phyloP scores from a whole-genome alignment of 257 asterid genomes.

The Nicotiana benthamiana region DNA sequence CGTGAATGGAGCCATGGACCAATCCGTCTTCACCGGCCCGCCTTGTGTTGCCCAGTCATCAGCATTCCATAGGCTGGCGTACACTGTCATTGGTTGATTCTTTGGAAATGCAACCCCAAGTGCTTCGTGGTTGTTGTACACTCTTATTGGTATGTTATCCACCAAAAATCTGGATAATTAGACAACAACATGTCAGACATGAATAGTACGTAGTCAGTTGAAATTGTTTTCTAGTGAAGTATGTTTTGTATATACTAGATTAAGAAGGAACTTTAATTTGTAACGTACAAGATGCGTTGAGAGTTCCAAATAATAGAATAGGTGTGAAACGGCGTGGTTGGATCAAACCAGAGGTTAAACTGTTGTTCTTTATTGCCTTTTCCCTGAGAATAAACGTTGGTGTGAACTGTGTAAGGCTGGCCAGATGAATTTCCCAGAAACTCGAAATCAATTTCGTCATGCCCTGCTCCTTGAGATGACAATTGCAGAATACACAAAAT shows the following conservation, averaged over 20 bases:
- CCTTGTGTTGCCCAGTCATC: slow-evolving; percentile 41
- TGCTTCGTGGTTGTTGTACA: slow-evolving; percentile 32
- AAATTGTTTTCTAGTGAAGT: too few relatives aligned
- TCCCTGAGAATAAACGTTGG: slow-evolving; percentile 35
- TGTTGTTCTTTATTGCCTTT: slow-evolving; percentile 44
- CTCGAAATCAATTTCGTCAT: slow-evolving; percentile 41
- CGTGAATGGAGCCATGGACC: slow-evolving; percentile 35
- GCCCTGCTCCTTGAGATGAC: slow-evolving; percentile 32
- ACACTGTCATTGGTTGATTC: slow-evolving; percentile 25
- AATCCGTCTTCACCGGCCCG: slow-evolving; percentile 31
- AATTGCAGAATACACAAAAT: slow-evolving; percentile 11
- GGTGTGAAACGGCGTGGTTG: slow-evolving; percentile 18
- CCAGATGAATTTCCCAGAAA: slow-evolving; percentile 30
- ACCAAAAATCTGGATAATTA: slow-evolving; percentile 30
- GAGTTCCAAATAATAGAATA: too few relatives aligned
- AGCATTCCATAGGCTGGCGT: slow-evolving; percentile 27
- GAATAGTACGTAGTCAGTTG: neutral
- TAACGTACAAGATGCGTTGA: neutral
- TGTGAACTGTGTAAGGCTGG: slow-evolving; percentile 35
- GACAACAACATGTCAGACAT: neutral
- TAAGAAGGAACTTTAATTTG: neutral
- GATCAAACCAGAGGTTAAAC: slow-evolving; percentile 40
- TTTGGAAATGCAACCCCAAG: slow-evolving; percentile 27
- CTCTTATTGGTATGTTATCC: slow-evolving; percentile 43
- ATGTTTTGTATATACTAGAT: neutral